Base-by-base conservation (phyloP, 2,329 filamentous ascomycete genomes). In the Talaromyces sp. region DNA sequence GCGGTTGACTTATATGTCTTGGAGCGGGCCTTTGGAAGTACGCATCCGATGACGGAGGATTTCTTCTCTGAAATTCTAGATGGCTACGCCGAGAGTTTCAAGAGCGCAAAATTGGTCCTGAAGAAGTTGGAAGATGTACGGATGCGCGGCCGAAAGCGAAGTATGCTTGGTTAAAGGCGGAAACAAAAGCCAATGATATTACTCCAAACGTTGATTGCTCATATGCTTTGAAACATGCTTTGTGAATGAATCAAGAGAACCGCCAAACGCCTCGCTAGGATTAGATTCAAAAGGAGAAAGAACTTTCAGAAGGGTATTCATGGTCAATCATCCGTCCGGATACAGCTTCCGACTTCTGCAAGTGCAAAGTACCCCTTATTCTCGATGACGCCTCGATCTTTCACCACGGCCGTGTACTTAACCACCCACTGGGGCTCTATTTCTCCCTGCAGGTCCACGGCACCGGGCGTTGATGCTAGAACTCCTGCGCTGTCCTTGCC, bases 331-430 rank as follows among this genome's bases (percentile, higher is more conserved):
- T 62, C 35, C 21, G 56, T 59, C 16, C 31, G 55, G 39, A 79
- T 73, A 67, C 77, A 79, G 61, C 81, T 80, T 54, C 80, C 79
- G 67, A 95, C 76, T 72, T 92, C 88, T 2, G 93, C 93, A 21
- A 88, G 86, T 1, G 93, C 93, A 80, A 97, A 97, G 77, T 97
- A 98, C 7, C 95, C 95, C 81, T 98, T 99, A 74, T 95, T 96
- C 81, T 99, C 95, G 67, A 99, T 93, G 8, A 99, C 95, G 14
- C 95, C 95, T 60, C 95, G 84, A 74, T 98, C 90, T 75, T 90
- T 90, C 44, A 98, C 91, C 63, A 98, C 93, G 1, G 95, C 95
- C 40, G 93, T 97, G 75, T 99, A 99, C 75, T 98, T 96, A 68
- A 93, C 89, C 31, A 98, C 95, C 93, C 95, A 99, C 73, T 93